These are phyloP conservation scores for Emericellopsis terricola DNA, from an alignment of 495 filamentous ascomycete genomes.

Conservation along the genomic window DNA sequence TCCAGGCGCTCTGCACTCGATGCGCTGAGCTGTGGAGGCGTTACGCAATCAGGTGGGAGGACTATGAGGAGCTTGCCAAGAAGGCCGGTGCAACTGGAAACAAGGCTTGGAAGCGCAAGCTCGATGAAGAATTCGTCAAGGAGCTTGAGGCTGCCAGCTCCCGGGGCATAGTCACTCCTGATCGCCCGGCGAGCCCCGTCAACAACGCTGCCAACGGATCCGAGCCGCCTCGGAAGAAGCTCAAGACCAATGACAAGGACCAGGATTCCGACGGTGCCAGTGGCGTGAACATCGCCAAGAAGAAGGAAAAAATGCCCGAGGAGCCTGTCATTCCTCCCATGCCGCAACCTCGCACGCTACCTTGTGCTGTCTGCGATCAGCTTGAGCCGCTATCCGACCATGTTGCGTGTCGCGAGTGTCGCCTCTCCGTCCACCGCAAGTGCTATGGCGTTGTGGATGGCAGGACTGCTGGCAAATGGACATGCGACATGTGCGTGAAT, in stretches of 20 bases:
- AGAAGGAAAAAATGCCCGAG: constrained; percentile 41
- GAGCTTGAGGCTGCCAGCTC: constrained; percentile 44
- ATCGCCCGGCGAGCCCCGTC: constrained; percentile 21
- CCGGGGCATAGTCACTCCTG: constrained; percentile 24
- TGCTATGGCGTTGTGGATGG: constrained; percentile 74
- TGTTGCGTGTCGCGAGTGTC: constrained; percentile 66
- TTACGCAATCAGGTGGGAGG: constrained; percentile 91
- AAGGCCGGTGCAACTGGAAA: constrained; percentile 70
- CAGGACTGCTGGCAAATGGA: constrained; percentile 64
- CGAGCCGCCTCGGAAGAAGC: constrained; percentile 36
- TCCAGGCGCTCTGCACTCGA: constrained; percentile 71
- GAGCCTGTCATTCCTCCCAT: constrained; percentile 48
- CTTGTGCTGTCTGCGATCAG: constrained; percentile 70
- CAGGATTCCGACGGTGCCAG: constrained; percentile 11
- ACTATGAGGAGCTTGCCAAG: constrained; percentile 83
- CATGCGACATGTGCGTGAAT: constrained; percentile 90
- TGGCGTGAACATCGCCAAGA: constrained; percentile 28
- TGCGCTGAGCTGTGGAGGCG: constrained; percentile 87
- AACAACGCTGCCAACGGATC: constrained; percentile 24
- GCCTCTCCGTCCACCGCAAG: constrained; percentile 77
- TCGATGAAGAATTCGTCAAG: constrained; percentile 80
- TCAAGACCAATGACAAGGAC: constrained; percentile 23
- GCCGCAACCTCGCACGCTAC: constrained; percentile 55
- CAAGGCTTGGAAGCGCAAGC: constrained; percentile 67
- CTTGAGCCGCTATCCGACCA: constrained; percentile 54